Conservation (phyloP, 2,329 filamentous ascomycete species). For the Neurospora crassa region DNA sequence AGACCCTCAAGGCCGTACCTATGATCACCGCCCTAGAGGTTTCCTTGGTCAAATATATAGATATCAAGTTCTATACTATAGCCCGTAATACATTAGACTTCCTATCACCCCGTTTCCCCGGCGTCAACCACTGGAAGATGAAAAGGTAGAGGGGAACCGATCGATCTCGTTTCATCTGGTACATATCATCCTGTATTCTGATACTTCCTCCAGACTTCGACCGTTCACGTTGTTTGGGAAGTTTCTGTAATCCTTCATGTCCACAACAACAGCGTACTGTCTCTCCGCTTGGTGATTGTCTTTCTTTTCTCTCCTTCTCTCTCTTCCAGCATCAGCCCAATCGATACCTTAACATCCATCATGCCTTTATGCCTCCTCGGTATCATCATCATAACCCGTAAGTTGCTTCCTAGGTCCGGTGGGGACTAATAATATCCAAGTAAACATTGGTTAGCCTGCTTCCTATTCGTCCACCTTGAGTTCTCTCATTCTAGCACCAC, state of each 20-base stretch:
- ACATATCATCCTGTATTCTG: background rate
- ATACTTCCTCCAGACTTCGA: background rate
- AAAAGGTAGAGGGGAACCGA: background rate
- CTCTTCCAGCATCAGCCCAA: too few species aligned
- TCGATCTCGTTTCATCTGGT: background rate
- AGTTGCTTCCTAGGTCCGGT: slow-evolving; percentile 48
- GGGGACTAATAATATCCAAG: slow-evolving; percentile 27
- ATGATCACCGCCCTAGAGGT: background rate
- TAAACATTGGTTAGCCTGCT: too few species aligned
- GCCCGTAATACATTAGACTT: background rate
- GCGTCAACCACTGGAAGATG: background rate
- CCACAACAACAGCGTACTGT: background rate
- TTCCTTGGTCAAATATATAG: background rate
- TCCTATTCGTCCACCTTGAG: too few species aligned
- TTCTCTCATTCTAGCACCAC: too few species aligned
- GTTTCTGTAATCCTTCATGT: slow-evolving; percentile 1
- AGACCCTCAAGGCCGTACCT: background rate
- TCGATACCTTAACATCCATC: background rate
- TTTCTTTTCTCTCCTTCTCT: background rate
- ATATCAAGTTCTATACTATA: background rate
- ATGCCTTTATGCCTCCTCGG: slow-evolving; percentile 11
- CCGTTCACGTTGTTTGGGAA: background rate
- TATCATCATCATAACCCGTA: slow-evolving; percentile 50
- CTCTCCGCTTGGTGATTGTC: background rate
- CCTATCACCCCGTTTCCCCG: background rate